Base-by-base conservation (phyloP, 495 filamentous ascomycete genomes). In the Trypethelium eluteriae region DNA sequence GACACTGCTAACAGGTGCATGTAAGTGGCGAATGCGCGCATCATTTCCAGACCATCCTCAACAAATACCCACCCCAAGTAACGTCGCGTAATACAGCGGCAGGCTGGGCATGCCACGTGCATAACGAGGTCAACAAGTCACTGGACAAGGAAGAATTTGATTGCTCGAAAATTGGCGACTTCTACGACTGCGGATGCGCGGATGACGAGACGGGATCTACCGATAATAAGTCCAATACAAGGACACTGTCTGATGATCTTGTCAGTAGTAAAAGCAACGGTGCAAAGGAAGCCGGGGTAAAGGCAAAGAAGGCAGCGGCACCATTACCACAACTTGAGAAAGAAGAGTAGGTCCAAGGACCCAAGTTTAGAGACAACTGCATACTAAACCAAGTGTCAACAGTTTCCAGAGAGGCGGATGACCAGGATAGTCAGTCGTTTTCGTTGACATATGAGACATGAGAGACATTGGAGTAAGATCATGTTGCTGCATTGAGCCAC, bases 151-250 rank as follows among this genome's bases (percentile, higher is more conserved):
- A 82, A 0, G 69, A 85, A 63, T 98, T 96, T 75, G 91, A 98
- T 74, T 98, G 94, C 72, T 86, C 83, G 59, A 88, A 91, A 11
- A 88, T 98, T 66, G 92, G 91, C 2, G 91, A 95, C 66, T 89
- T 91, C 70, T 98, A 98, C 75, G 93, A 98, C 75, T 98, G 94
- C 71, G 94, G 94, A 12, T 98, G 94, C 75, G 89, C 86, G 2
- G 92, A 91, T 38, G 91, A 93, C 63, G 86, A 83, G 39, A 10
- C 7, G 36, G 53, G 32, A 32, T 34, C 32, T 14, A 53, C 49
- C 5, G 18, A n/a, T 53, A 53, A 5, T 25, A n/a, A n/a, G 18
- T 53, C 49, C 49, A 53, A 9, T 53, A 53, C 18, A 5, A 53
- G 18, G 32, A 59, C 53, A 32, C 53, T 59, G 32, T 36, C n/a